Base-by-base conservation (phyloP, 441 rosid species). In the Eutrema salsugineum region DNA sequence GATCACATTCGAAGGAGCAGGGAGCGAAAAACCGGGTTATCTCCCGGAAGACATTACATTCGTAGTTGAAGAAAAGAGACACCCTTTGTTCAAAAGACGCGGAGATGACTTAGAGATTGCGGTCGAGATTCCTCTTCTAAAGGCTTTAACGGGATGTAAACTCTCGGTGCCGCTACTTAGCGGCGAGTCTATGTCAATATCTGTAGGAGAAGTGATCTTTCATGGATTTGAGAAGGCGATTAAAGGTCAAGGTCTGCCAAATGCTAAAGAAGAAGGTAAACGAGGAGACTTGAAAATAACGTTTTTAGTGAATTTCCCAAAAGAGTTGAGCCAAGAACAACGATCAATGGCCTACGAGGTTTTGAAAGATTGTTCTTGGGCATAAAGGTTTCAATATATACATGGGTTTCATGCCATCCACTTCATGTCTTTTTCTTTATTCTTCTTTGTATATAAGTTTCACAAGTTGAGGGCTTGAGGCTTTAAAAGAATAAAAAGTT, bases 1-100 rank as follows among this genome's bases (percentile, higher is more conserved):
- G 81, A 87, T 93, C 32, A 86, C 84, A 63, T 93, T 93, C 28
- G 97, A 91, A 67, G 97, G 97, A 32, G 91, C 86, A 61, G 98
- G 94, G 0, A 86, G 86, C 16, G 89, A 91, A 70, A 84, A 77
- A 75, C 97, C 93, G 0, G 96, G 97, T 0, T 87, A 85, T 63
- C 83, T 83, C 2, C 91, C 91, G 0, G 86, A 91, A 8, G 96
- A 91, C 55, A 77, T 93, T 1, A 67, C 83, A 3, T 85, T 91
- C 54, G 54, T 74, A 32, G 80, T 93, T 24, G 89, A 85, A 22
- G 97, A 93, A 46, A 80, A 79, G 50, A 73, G 78, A 33, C 98
- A 93, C 9, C 80, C 85, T 1, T 48, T 91, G 78, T 93, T 89
- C 63, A 79, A 72, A 66, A 72, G 96, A 61, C 75, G 66, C 2